These are phyloP conservation scores for Camellia sinensis DNA, from an alignment of 148 eudicot species.

Conservation along the genomic window DNA sequence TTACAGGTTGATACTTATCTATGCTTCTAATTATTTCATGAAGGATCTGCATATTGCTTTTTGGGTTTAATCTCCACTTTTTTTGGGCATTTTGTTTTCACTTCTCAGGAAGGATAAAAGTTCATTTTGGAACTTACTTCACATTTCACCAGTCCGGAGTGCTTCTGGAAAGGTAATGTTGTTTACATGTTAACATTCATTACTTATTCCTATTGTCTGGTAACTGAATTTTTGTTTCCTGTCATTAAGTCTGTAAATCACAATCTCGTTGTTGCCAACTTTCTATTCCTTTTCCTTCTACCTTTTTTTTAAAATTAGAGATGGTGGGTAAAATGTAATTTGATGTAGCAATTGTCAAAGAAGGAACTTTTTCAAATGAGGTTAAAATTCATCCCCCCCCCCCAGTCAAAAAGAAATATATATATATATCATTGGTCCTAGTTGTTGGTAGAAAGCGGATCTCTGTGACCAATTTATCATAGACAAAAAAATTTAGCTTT, in stretches of 20 bases:
- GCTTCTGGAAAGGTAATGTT: conserved; percentile 85
- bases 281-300: not conserved
- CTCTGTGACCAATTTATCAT: not conserved
- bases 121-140: conserved; percentile 79
- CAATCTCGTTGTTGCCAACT: not conserved
- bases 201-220: not conserved
- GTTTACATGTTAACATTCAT: conserved; percentile 1
- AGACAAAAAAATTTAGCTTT: not conserved
- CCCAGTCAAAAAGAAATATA: not conserved
- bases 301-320: not conserved
- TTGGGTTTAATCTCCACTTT: not conserved
- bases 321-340: not conserved
- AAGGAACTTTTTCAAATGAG: not conserved
- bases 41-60: not conserved
- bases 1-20: conserved; percentile 53
- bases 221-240: not conserved
- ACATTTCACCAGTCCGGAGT: conserved; percentile 77
- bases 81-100: conserved; percentile 8
- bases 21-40: not conserved
- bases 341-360: not conserved
- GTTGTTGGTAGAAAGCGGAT: not conserved
- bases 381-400: not conserved
- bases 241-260: not conserved
- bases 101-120: conserved; percentile 69
- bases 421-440: not conserved